These are phyloP conservation scores for Xylaria curta DNA, from an alignment of 495 filamentous ascomycete species.

Conservation along the genomic window DNA sequence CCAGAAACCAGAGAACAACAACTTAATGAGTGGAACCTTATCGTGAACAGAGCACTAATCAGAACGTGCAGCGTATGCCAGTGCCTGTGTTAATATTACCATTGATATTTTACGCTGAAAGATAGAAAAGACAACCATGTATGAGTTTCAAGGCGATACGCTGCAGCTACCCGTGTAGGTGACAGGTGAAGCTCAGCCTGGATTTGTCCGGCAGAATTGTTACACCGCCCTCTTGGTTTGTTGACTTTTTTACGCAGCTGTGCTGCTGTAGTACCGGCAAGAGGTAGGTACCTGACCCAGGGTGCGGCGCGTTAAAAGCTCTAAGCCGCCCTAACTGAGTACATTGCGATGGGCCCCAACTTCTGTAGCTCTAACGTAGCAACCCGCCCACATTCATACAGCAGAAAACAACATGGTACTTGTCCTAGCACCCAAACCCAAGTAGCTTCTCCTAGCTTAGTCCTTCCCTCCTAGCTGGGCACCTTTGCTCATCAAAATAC, in stretches of 20 bases:
- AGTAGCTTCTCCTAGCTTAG: background rate
- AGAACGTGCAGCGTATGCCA: background rate
- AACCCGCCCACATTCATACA: background rate
- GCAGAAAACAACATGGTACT: background rate
- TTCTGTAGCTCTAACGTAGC: background rate
- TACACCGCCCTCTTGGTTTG: conserved; percentile 22
- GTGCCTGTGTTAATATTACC: background rate
- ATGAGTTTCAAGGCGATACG: background rate
- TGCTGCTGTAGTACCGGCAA: background rate
- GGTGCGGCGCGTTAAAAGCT: conserved; percentile 12
- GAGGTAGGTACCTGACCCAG: background rate
- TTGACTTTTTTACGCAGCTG: conserved; percentile 22
- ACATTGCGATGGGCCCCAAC: background rate
- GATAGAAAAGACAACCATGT: background rate
- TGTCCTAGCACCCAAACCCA: background rate
- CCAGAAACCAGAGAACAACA: background rate
- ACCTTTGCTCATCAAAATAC: background rate
- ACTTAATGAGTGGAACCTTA: background rate
- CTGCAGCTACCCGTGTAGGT: background rate
- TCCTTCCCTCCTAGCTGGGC: background rate
- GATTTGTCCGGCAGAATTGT: conserved; percentile 23
- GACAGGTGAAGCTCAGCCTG: conserved; percentile 12
- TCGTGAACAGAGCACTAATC: background rate
- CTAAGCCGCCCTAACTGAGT: background rate
- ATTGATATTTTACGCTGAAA: background rate